Percentiles rank a stretch among this genome's conserved stretches.
phyloP scores from a whole-genome alignment of 352 stramenopile genomes.

The Globisporangium mamillatum region DNA sequence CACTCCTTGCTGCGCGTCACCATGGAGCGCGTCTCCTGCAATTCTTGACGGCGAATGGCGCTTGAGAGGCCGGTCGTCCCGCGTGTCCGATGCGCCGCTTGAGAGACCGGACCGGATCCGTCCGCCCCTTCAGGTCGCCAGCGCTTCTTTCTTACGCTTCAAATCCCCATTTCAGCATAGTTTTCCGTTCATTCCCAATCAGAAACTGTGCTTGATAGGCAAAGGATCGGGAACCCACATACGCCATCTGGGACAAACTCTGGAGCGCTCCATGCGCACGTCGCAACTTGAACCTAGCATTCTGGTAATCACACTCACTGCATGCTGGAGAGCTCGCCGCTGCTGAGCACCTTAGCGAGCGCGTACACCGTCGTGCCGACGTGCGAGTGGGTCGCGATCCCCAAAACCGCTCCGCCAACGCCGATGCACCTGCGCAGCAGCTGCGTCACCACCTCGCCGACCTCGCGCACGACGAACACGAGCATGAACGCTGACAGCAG shows the following conservation, averaged over 20 bases:
- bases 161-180: background rate
- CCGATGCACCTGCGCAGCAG: conserved; percentile 4
- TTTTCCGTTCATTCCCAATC: background rate
- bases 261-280: background rate
- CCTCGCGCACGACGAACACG: conserved; percentile 12
- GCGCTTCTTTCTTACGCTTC: background rate
- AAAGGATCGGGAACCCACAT: background rate
- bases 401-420: background rate
- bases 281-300: background rate
- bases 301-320: background rate
- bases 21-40: conserved; percentile 2
- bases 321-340: conserved; percentile 13
- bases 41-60: background rate
- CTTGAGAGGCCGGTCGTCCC: background rate
- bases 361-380: conserved; percentile 7
- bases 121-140: background rate
- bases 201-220: background rate
- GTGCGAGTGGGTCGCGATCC: conserved; percentile 6
- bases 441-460: background rate
- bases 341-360: conserved; percentile 15
- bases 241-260: background rate
- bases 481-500: conserved; percentile 10
- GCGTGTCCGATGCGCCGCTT: background rate
- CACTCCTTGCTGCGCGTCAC: background rate
- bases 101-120: background rate